phyloP scores from a whole-genome alignment of 441 rosid species.

The Raphanus hybrid region DNA sequence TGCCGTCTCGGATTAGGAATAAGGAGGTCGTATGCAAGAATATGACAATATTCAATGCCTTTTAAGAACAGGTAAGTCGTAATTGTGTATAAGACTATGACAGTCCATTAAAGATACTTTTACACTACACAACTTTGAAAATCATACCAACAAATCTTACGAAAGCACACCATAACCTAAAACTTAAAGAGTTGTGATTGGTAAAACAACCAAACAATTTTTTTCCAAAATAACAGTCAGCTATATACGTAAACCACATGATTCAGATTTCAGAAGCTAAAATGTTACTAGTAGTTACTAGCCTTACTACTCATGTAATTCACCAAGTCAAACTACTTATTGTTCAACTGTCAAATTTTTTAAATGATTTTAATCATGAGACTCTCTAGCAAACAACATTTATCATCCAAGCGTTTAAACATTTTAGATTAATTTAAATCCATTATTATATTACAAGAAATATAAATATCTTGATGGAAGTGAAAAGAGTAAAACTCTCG shows the following conservation, averaged over 20 bases:
- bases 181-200: background rate
- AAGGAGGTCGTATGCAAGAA: constrained; percentile 27
- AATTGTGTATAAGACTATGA: constrained; percentile 23
- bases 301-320: background rate
- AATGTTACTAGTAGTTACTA: too few relatives aligned
- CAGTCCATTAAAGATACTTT: constrained; percentile 20
- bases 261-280: background rate
- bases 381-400: background rate
- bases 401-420: too few relatives aligned
- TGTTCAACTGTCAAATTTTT: background rate
- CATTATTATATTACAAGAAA: background rate
- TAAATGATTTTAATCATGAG: background rate
- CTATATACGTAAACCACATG: background rate
- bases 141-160: constrained; percentile 34
- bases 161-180: constrained; percentile 29
- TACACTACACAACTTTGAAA: constrained; percentile 27
- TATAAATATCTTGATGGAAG: constrained; percentile 1
- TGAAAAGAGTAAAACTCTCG: background rate
- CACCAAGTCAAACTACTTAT: constrained; percentile 3
- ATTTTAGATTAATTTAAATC: background rate
- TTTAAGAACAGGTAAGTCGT: constrained; percentile 34
- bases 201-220: background rate
- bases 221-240: background rate
- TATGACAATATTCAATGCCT: constrained; percentile 33
- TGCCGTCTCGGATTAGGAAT: constrained; percentile 25